Percentiles rank a stretch among this genome's conserved stretches.
phyloP scores from a whole-genome alignment of 164 flowering plant species.

The Annona squamosa region DNA sequence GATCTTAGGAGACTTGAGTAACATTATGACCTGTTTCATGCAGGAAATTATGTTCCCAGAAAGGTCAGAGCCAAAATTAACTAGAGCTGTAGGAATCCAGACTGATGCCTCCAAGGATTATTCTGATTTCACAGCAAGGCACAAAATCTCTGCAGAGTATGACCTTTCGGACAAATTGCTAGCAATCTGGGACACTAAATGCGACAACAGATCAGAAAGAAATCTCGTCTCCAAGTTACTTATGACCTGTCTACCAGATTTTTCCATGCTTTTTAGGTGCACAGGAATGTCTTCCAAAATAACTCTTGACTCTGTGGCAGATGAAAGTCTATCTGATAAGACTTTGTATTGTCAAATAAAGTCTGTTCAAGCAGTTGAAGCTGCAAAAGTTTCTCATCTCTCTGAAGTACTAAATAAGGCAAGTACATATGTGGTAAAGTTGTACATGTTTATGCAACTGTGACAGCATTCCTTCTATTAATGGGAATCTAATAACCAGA shows the following conservation, averaged over 20 bases:
- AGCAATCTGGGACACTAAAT: slow-evolving; percentile 44
- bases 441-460: not conserved
- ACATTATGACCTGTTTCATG: not conserved
- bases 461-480: not conserved
- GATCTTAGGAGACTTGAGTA: not conserved
- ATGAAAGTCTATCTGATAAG: slow-evolving; percentile 17
- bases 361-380: slow-evolving; percentile 34
- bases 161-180: slow-evolving; percentile 36
- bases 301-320: slow-evolving; percentile 19
- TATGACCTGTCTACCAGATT: slow-evolving; percentile 51
- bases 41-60: slow-evolving; percentile 15
- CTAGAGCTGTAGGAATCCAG: slow-evolving; percentile 61
- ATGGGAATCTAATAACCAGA: not conserved
- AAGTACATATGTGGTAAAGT: slow-evolving; percentile 3
- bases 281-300: slow-evolving; percentile 24
- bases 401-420: slow-evolving; percentile 56
- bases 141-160: slow-evolving; percentile 13
- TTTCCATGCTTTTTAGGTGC: slow-evolving; percentile 54
- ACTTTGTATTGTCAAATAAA: slow-evolving; percentile 16
- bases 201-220: slow-evolving; percentile 29
- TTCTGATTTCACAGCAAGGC: slow-evolving; percentile 7
- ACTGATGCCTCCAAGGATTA: slow-evolving; percentile 36
- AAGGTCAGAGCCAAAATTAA: slow-evolving; percentile 9
- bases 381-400: slow-evolving; percentile 48
- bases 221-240: slow-evolving; percentile 50